These are phyloP conservation scores for Aschersonia sp. DNA, from an alignment of 2,329 filamentous ascomycete genomes.

Conservation along the genomic window DNA sequence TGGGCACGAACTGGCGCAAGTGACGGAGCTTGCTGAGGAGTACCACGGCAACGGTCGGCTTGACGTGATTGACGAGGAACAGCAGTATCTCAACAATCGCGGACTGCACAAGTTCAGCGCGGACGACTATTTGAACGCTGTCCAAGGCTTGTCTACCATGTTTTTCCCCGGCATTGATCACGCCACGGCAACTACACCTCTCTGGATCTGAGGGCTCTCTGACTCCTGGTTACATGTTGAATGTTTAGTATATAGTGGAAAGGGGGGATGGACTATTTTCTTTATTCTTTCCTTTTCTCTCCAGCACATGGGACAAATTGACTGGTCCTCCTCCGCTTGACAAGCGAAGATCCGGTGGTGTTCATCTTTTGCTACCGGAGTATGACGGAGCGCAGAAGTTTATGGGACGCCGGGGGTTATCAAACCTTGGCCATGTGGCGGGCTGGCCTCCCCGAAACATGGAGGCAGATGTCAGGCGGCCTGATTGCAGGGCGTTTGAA, in stretches of 20 bases:
- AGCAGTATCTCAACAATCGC: conserved; percentile 50
- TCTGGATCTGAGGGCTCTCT: conserved; percentile 32
- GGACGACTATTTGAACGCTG: conserved; percentile 72
- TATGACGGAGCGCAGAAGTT: neutral
- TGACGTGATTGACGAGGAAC: conserved; percentile 49
- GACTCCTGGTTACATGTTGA: conserved; percentile 5
- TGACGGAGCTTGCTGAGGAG: conserved; percentile 87
- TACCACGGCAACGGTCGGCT: conserved; percentile 44
- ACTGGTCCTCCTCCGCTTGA: neutral
- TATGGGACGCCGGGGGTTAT: neutral
- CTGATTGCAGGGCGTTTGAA: neutral
- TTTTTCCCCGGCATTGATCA: conserved; percentile 35
- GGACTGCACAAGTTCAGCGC: conserved; percentile 63
- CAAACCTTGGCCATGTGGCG: neutral
- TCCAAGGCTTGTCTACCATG: conserved; percentile 51
- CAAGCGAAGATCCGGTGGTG: no score
- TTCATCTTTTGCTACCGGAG: neutral
- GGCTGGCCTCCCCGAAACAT: neutral
- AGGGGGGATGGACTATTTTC: neutral
- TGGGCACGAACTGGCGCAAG: conserved; percentile 76
- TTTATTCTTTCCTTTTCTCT: neutral
- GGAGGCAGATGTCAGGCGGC: neutral
- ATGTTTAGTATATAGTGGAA: no score
- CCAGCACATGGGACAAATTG: neutral
- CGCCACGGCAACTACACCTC: conserved; percentile 16